Conservation (phyloP, 1,284 basidiomycete genomes). For the Hymenochaete sp. region DNA sequence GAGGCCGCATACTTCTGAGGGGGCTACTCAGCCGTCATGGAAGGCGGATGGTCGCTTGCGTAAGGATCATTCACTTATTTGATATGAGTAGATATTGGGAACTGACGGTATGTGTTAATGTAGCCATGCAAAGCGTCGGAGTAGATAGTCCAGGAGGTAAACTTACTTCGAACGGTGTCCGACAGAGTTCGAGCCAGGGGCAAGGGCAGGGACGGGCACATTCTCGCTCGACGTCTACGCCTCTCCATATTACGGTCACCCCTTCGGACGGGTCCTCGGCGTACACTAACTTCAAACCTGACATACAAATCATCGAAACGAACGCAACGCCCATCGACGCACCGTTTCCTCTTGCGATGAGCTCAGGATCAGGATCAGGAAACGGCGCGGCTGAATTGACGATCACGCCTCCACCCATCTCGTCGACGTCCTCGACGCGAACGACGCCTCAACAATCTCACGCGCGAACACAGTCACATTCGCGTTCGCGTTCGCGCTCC, state of each 20-base stretch:
- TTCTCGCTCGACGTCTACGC: slow-evolving; percentile 5
- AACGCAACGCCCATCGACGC: slow-evolving; percentile 17
- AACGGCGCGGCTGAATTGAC: too few species aligned
- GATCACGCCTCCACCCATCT: too few species aligned
- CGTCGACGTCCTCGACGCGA: too few species aligned
- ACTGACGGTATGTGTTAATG: too few species aligned
- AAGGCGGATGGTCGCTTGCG: not conserved
- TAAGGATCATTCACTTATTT: not conserved
- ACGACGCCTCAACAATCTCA: too few species aligned
- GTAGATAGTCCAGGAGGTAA: too few species aligned
- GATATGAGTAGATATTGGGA: not conserved
- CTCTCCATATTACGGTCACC: not conserved
- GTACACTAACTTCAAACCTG: slow-evolving; percentile 14
- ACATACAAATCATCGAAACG: slow-evolving; percentile 28
- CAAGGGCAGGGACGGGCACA: not conserved
- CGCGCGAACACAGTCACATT: not conserved
- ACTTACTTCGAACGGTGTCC: too few species aligned
- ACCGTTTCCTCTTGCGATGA: too few species aligned
- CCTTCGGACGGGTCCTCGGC: not conserved
- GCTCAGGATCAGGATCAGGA: too few species aligned
- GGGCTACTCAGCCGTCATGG: slow-evolving; percentile 13
- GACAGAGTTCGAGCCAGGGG: too few species aligned
- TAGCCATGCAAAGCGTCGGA: not conserved
- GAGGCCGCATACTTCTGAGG: slow-evolving; percentile 27
- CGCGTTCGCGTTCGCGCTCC: not conserved